Conservation (phyloP, 805 yeast genomes). For the Lachancea fermentati region DNA sequence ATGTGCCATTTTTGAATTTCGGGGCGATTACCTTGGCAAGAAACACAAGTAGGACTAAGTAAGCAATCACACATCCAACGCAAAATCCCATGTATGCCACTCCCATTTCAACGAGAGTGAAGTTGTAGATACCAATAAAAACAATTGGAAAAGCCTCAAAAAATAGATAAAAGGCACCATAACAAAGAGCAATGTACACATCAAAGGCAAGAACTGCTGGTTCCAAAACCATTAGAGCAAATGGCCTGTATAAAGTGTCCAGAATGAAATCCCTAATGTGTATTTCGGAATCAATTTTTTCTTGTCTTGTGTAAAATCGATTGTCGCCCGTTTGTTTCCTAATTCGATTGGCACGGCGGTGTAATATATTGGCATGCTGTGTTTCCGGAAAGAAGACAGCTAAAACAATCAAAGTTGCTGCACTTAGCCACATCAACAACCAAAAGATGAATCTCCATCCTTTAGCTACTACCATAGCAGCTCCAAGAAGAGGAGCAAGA, state of each 20-base stretch:
- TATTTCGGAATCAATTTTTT: slow-evolving; percentile 28
- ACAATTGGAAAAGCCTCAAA: slow-evolving; percentile 61
- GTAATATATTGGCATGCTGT: slow-evolving; percentile 38
- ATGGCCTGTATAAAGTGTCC: slow-evolving; percentile 43
- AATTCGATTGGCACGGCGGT: slow-evolving; percentile 44
- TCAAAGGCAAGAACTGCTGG: slow-evolving; percentile 54
- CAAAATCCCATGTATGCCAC: slow-evolving; percentile 41
- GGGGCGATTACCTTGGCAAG: slow-evolving; percentile 27
- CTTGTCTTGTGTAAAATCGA: slow-evolving; percentile 40
- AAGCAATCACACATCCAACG: slow-evolving; percentile 42
- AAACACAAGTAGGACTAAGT: slow-evolving; percentile 23
- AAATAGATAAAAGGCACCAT: slow-evolving; percentile 49
- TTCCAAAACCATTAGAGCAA: slow-evolving; percentile 44
- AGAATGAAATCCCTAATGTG: slow-evolving; percentile 17
- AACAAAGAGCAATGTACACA: slow-evolving; percentile 45
- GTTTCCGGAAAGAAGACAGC: slow-evolving; percentile 46
- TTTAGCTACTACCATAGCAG: slow-evolving; percentile 42
- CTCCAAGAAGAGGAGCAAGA: slow-evolving; percentile 53
- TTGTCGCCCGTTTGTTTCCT: slow-evolving; percentile 45
- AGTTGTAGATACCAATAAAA: slow-evolving; percentile 39
- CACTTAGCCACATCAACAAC: slow-evolving; percentile 41
- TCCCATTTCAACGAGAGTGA: slow-evolving; percentile 44
- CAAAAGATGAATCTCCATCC: slow-evolving; percentile 53
- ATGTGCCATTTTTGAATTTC: slow-evolving; percentile 23
- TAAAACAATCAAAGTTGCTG: slow-evolving; percentile 34